These are phyloP conservation scores for Rubia peregrina DNA, from an alignment of 305 asterid genomes.

Conservation along the genomic window DNA sequence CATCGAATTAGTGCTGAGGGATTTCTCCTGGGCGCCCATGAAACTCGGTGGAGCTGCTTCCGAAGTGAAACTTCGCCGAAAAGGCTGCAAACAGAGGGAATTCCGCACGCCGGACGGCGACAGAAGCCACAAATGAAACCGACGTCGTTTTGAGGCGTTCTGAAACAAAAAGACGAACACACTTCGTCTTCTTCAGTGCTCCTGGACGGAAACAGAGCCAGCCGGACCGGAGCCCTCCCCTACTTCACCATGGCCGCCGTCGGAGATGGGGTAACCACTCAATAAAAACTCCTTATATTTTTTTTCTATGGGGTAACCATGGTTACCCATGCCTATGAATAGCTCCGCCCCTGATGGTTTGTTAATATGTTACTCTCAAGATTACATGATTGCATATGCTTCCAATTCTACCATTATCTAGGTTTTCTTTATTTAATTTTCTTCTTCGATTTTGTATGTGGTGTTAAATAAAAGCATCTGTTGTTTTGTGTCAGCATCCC, in stretches of 20 bases:
- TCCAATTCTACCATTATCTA: background rate
- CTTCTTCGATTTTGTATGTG: background rate
- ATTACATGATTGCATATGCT: background rate
- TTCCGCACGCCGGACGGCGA: constrained; percentile 18
- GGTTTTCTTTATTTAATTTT: background rate
- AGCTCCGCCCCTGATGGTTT: too few relatives aligned
- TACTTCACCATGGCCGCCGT: too few relatives aligned
- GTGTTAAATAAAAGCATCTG: background rate
- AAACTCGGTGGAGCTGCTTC: constrained; percentile 12
- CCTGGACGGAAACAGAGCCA: too few relatives aligned
- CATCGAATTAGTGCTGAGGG: constrained; percentile 54
- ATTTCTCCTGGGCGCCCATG: constrained; percentile 81
- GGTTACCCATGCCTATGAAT: too few relatives aligned
- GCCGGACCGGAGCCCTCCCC: too few relatives aligned
- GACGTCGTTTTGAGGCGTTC: too few relatives aligned
- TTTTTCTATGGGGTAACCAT: too few relatives aligned
- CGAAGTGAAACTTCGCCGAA: constrained; percentile 29
- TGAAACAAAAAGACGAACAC: too few relatives aligned
- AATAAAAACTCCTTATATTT: too few relatives aligned
- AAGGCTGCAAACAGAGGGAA: constrained; percentile 19
- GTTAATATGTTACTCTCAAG: background rate
- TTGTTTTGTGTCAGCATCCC: background rate
- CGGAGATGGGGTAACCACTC: too few relatives aligned
- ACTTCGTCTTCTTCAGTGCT: too few relatives aligned
- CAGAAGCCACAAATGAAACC: background rate